Conservation (phyloP, 345 rosid species). For the Arabis hirsuta region DNA sequence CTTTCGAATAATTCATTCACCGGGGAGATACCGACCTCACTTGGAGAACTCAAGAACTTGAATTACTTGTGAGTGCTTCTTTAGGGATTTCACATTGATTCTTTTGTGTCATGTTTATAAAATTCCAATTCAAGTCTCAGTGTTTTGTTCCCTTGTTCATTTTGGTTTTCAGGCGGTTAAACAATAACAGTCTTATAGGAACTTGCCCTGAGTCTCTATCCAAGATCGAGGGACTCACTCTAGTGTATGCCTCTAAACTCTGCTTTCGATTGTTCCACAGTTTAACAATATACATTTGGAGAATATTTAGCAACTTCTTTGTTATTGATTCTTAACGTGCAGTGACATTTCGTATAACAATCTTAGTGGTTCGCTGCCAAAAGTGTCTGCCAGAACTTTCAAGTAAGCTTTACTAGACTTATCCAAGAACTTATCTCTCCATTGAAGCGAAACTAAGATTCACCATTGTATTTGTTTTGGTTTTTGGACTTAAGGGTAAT, state of each 20-base stretch:
- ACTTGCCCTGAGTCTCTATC: constrained; percentile 80
- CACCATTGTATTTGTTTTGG: constrained; percentile 19
- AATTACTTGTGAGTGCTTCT: constrained; percentile 75
- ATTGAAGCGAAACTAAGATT: constrained; percentile 21
- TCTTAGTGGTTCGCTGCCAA: constrained; percentile 90
- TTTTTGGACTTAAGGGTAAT: constrained; percentile 57
- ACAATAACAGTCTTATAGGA: constrained; percentile 94
- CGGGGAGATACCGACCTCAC: constrained; percentile 74
- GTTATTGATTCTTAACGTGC: constrained; percentile 34
- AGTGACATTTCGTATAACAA: constrained; percentile 97
- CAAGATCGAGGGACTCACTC: constrained; percentile 77
- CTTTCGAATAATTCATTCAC: constrained; percentile 84
- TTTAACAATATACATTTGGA: background rate
- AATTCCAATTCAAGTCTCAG: constrained; percentile 18
- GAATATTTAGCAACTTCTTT: background rate
- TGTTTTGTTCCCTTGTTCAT: constrained; percentile 11
- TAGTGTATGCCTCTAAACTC: constrained; percentile 66
- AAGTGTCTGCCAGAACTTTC: constrained; percentile 90
- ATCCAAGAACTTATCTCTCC: constrained; percentile 7
- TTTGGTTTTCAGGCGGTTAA: constrained; percentile 68
- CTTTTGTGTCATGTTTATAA: background rate
- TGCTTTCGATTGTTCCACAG: background rate
- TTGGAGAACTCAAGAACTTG: constrained; percentile 79
- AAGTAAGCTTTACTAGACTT: constrained; percentile 56
- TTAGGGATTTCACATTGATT: background rate